Base-by-base conservation (phyloP, 2,329 filamentous ascomycete genomes). In the Pseudonectria buxi region DNA sequence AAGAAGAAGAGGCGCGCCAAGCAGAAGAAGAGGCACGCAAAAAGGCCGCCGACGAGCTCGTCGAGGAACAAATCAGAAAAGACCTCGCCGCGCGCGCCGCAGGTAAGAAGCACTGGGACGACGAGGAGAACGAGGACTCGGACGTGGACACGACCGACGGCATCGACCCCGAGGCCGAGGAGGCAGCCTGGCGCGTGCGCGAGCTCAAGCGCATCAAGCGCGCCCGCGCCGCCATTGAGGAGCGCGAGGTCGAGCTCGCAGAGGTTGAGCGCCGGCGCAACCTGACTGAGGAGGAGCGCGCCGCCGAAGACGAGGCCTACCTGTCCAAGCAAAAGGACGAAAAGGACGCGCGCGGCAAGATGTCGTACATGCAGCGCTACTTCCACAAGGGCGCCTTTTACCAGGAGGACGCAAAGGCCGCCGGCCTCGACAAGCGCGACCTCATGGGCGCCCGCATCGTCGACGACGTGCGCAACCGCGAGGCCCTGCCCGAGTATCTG, bases 351-450 rank as follows among this genome's bases (percentile, higher is more conserved):
- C 81, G 83, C 41, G 87, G 87, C 35, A 83, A 90, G 63, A 86
- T 92, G 72, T 76, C 76, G 2, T 95, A 80, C 59, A 86, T 96
- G 84, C 89, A 95, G 56, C 88, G 89, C 57, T 98, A 96, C 66
- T 89, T 86, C 62, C 92, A 98, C 71, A 90, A 89, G 65, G 92
- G 92, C 32, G 92, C 92, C 12, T 98, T 96, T 67, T 96, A 86
- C 68, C 84, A 83, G 47, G 86, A 89, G 34, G 85, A 94, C 50
- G 73, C 81, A 33, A 78, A 81, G 49, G 78, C 78, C 12, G 78
- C 85, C 44, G 86, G 86, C 1, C 68, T 95, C 30, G 80, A 85
- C 44, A 75, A 81, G 55, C 73, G 92, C 30, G 86, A 95, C 55
- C 72, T 95, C 46, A 94, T 94, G 78, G 89, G 89, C 11, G 76